These are phyloP conservation scores for Diaporthe sp. DNA, from an alignment of 2,329 filamentous ascomycete genomes.

Conservation along the genomic window DNA sequence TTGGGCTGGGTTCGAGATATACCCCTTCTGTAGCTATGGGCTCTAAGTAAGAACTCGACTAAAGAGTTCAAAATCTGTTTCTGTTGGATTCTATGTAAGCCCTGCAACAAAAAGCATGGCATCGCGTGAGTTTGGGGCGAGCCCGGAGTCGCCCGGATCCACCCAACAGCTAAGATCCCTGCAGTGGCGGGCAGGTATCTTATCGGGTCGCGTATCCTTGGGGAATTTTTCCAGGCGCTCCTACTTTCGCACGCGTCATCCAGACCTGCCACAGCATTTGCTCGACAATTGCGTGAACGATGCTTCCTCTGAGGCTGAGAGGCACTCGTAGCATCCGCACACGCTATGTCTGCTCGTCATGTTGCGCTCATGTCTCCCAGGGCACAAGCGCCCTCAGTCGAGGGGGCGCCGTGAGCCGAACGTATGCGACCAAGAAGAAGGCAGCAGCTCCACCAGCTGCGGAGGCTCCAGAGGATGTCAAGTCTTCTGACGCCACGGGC, in stretches of 20 bases:
- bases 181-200: constrained; percentile 33
- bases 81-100: too few species aligned
- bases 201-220: constrained; percentile 25
- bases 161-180: constrained; percentile 26
- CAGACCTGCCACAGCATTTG: constrained; percentile 3
- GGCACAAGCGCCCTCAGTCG: constrained; percentile 11
- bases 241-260: constrained; percentile 1
- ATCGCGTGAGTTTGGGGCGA: not conserved
- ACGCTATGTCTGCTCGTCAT: constrained; percentile 13
- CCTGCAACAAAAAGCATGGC: too few species aligned
- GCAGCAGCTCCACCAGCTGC: not conserved
- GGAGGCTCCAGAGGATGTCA: not conserved
- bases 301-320: constrained; percentile 34
- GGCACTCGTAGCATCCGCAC: constrained; percentile 36
- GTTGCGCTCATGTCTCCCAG: constrained; percentile 24
- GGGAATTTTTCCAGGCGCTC: constrained; percentile 14
- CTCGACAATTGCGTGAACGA: constrained; percentile 30
- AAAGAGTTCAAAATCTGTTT: not conserved
- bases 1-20: constrained; percentile 30
- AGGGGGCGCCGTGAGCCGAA: not conserved
- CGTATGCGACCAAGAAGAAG: constrained; percentile 28
- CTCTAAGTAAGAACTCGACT: not conserved
- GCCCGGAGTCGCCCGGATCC: not conserved
- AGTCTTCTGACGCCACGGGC: not conserved
- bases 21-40: constrained; percentile 21